phyloP scores from a whole-genome alignment of 352 stramenopile species.

The Pythium folliculosum region DNA sequence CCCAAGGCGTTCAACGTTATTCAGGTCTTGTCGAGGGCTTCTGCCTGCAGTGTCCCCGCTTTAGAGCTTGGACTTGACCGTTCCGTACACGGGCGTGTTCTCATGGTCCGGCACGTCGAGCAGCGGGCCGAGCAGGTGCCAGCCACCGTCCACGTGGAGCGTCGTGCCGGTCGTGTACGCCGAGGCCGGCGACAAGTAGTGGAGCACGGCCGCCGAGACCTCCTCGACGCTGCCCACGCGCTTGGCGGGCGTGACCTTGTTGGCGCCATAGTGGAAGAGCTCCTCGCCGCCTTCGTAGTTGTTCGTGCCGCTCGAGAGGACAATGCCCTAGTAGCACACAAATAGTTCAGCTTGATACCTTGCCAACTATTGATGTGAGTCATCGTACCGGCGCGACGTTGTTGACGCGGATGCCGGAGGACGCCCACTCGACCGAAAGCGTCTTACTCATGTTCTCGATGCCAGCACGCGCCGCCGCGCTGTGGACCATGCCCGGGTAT shows the following conservation, averaged over 20 bases:
- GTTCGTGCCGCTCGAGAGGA: slow-evolving; percentile 72
- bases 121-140: slow-evolving; percentile 42
- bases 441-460: slow-evolving; percentile 95
- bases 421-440: slow-evolving; percentile 93
- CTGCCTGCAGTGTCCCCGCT: neutral
- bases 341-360: neutral
- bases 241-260: slow-evolving; percentile 80
- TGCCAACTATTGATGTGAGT: neutral
- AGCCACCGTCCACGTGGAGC: slow-evolving; percentile 81
- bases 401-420: slow-evolving; percentile 91
- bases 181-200: slow-evolving; percentile 80
- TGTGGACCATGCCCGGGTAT: slow-evolving; percentile 92
- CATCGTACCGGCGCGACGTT: slow-evolving; percentile 86
- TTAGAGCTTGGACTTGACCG: slow-evolving; percentile 43
- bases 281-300: slow-evolving; percentile 92
- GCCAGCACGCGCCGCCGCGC: slow-evolving; percentile 86
- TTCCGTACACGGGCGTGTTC: slow-evolving; percentile 76
- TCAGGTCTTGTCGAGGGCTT: too few species aligned
- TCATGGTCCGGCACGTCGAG: slow-evolving; percentile 70
- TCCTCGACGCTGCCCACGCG: slow-evolving; percentile 91
- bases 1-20: neutral
- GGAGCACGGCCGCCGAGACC: slow-evolving; percentile 77
- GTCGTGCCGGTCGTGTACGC: slow-evolving; percentile 87
- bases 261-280: slow-evolving; percentile 81
- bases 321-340: slow-evolving; percentile 59